These are phyloP conservation scores for Backusella tuberculispora DNA, from an alignment of 192 early-diverging fungal species.

Conservation along the genomic window DNA sequence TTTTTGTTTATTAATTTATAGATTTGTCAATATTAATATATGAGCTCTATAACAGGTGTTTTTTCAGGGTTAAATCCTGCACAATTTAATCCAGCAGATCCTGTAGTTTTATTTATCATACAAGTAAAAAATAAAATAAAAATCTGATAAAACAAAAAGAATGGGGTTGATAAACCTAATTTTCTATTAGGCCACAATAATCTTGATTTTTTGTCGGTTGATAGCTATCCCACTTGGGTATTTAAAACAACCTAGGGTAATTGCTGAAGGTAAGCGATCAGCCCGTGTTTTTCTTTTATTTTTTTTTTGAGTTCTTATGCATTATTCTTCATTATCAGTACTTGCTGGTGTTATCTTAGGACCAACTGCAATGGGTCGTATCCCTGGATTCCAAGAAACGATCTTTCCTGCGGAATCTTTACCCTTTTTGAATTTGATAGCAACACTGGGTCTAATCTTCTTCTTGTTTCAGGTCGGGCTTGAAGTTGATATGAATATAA, in stretches of 20 bases:
- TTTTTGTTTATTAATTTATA: background rate
- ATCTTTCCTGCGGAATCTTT: slow-evolving; percentile 80
- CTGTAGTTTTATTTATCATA: slow-evolving; percentile 78
- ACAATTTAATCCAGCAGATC: slow-evolving; percentile 52
- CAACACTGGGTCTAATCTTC: slow-evolving; percentile 88
- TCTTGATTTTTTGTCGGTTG: slow-evolving; percentile 73
- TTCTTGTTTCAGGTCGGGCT: slow-evolving; percentile 89
- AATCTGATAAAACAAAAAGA: background rate
- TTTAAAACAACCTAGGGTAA: slow-evolving; percentile 82
- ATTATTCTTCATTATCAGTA: slow-evolving; percentile 43
- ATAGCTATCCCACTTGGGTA: slow-evolving; percentile 62
- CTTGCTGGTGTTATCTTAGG: slow-evolving; percentile 88
- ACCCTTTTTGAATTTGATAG: slow-evolving; percentile 75
- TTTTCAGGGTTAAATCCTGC: slow-evolving; percentile 71
- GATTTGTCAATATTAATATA: background rate
- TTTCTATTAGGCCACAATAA: slow-evolving; percentile 49
- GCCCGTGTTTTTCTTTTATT: background rate
- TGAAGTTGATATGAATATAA: slow-evolving; percentile 73
- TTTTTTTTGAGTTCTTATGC: background rate
- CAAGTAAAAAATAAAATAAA: slow-evolving; percentile 45
- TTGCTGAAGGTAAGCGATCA: slow-evolving; percentile 67
- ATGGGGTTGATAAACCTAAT: background rate
- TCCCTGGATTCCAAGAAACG: slow-evolving; percentile 63
- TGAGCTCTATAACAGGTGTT: slow-evolving; percentile 45
- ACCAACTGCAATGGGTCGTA: slow-evolving; percentile 80